Base-by-base conservation (phyloP, 306 rosid genomes). In the Prunus fruticosa region DNA sequence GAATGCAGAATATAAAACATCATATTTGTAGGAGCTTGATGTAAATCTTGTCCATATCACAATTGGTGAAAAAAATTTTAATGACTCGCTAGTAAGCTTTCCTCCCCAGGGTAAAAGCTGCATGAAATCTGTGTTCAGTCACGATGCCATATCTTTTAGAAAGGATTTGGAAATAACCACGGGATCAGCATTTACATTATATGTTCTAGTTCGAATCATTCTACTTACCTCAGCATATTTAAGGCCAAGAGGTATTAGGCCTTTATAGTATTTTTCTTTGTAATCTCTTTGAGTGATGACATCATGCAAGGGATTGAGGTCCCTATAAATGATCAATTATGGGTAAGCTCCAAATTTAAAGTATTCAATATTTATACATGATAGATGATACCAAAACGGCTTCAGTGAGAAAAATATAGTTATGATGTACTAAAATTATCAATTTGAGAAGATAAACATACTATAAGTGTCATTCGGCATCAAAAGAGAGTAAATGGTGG, bases 51-150 rank as follows among this genome's bases (percentile, higher is more conserved):
- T 87, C 98, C 98, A 94, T 83, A 94, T 89, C 84, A 94, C 97
- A 80, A 94, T 92, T 11, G 98, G 96, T 6, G 98, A 94, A 86
- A 94, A 91, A 58, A 94, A 94, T 6, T 83, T 85, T 76, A 91
- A 73, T 30, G 96, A 94, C 78, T 94, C 95, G 43, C 93, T 77
- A 3, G 98, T 90, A 70, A 94, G 98, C 91, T 90, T 94, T 86
- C 98, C 98, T 78, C 98, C 98, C 95, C 98, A 94, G 57, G 97
- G 96, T 86, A 94, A 89, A 86, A 84, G 93, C 97, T 94, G 98
- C 91, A 91, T 67, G 68, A 88, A 93, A 73, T 88, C 87, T 84
- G 82, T 84, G 85, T 83, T 88, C 84, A 82, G 88, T 87, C 81
- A 82, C 73, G 72, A 79, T 76, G 76, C 45, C 83, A 82, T 75